Evolutionary conservation across 2,329 filamentous ascomycete genomes (phyloP).

Genomic region (Periconia sp.): DNA sequence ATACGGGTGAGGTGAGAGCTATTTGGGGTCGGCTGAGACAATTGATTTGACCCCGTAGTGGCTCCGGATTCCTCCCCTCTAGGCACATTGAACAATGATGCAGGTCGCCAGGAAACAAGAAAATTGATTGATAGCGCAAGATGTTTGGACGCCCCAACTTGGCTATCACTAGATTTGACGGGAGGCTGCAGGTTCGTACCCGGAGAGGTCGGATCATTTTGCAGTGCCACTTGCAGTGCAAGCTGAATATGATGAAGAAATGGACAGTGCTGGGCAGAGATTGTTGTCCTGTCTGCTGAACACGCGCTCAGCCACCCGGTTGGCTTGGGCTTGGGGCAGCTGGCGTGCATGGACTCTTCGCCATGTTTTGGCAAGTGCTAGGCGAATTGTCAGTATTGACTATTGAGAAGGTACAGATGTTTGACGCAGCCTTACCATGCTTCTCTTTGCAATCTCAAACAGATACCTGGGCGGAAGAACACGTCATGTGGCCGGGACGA

Average conservation of each 20-base stretch:
- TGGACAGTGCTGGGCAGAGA: constrained; percentile 23
- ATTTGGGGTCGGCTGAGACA: constrained; percentile 36
- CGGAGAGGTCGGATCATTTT: constrained; percentile 33
- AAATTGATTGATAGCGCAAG: constrained; percentile 20
- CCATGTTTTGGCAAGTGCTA: constrained; percentile 29
- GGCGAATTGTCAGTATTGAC: neutral
- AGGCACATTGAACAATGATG: constrained; percentile 33
- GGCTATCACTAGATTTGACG: constrained; percentile 33
- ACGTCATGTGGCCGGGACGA: constrained; percentile 26
- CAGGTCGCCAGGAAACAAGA: constrained; percentile 35
- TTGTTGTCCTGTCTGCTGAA: constrained; percentile 25
- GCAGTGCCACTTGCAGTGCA: constrained; percentile 16
- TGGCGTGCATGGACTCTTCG: constrained; percentile 34
- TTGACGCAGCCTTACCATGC: constrained; percentile 21
- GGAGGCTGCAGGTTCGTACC: constrained; percentile 41
- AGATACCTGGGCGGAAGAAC: constrained; percentile 10
- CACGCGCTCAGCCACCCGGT: constrained; percentile 39
- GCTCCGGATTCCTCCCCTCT: constrained; percentile 28
- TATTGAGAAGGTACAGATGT: neutral
- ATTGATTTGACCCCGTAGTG: constrained; percentile 19
- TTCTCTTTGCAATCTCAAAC: neutral
- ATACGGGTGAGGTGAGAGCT: constrained; percentile 18
- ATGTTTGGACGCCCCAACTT: constrained; percentile 31
- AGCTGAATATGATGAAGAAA: constrained; percentile 23
- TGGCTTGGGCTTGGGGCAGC: constrained; percentile 37